Conservation (phyloP, 495 filamentous ascomycete genomes). For the Neurospora sp. region DNA sequence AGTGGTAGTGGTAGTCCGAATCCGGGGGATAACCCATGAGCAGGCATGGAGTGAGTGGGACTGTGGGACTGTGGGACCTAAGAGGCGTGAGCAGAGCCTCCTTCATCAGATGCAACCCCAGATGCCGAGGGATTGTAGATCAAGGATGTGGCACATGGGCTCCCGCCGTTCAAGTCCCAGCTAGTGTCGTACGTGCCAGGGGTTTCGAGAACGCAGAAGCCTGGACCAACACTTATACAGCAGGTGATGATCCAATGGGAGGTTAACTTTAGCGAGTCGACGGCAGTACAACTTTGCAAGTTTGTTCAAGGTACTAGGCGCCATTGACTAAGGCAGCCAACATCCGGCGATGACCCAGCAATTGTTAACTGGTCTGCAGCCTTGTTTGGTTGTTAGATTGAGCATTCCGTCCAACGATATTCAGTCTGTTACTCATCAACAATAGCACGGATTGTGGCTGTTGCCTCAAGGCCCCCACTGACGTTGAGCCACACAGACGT, state of each 20-base stretch:
- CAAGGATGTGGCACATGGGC: neutral
- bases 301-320: neutral
- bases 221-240: neutral
- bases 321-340: neutral
- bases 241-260: neutral
- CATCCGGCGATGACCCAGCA: neutral
- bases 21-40: neutral
- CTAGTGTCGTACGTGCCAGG: neutral
- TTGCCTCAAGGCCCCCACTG: neutral
- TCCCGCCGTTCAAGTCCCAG: neutral
- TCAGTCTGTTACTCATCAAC: neutral
- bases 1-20: neutral
- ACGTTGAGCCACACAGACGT: neutral
- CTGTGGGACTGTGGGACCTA: neutral
- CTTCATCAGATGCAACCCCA: neutral
- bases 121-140: neutral
- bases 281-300: too few species aligned
- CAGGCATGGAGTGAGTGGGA: neutral
- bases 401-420: neutral
- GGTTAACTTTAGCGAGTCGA: too few species aligned
- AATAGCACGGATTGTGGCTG: neutral
- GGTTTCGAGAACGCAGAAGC: neutral
- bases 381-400: neutral
- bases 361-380: neutral
- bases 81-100: neutral